Evolutionary conservation across 257 asterid genomes (phyloP), one percentile per base, ranked within the genome.

Genomic region (Coffea eugenioides): DNA sequence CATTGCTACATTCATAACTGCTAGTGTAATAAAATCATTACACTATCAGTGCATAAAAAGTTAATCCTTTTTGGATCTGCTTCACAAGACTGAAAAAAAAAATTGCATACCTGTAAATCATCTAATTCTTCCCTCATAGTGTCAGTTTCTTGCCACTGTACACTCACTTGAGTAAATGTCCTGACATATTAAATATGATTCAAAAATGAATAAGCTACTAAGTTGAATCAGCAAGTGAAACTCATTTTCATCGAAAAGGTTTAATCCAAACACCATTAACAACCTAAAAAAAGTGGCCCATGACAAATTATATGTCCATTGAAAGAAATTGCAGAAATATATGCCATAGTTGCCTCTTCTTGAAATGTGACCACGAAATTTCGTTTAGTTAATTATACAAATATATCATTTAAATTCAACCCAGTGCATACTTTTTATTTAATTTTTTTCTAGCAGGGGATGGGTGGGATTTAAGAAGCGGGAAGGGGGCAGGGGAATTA

Each of bases 101-200:
- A 43, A 45, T 77, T 71, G 56, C 87, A 57, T 41, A 94, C 99
- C 97, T 93, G 99, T 83, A 96, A 88, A 86, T 96, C 99, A 77
- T 96, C 99, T 71, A 96, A 88, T 86, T 96, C 99, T 87, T 96
- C 99, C 90, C 99, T 91, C 98, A 96, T 90, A 73, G 99, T 87
- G 87, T 96, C 99, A 51, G 97, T 91, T 79, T 96, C 99, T 90
- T 96, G 99, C 98, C 99, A 96, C 87, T 96, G 99, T 87, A 94
- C 92, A 69, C 99, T 96, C 79, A 96, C 99, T 89, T 96, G 99
- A 45, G 99, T 96, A 83, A 96, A 96, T 84, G 99, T 96, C 89
- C 99, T 96, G 89, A 82, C 62, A 54, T 79, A 88, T 67, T 79
- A 81, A 66, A 76, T 73, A 86, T 36, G 68, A 83, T 34, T 57